These are phyloP conservation scores for Silene latifolia DNA, from an alignment of 148 eudicot genomes.

Conservation along the genomic window DNA sequence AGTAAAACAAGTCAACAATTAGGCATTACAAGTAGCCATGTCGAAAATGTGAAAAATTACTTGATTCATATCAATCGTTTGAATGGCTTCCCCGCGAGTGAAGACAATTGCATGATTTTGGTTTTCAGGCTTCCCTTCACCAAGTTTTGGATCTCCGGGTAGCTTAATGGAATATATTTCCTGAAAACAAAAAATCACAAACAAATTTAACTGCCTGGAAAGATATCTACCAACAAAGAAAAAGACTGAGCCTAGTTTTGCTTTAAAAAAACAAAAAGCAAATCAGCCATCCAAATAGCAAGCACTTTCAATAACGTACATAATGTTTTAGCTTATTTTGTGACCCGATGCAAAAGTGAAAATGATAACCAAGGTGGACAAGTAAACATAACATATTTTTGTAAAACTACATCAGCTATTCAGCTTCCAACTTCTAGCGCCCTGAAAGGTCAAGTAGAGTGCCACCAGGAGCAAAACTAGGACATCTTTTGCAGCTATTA, in stretches of 20 bases:
- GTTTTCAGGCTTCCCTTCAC: constrained; percentile 99
- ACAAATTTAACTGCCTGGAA: neutral
- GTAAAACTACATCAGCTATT: neutral
- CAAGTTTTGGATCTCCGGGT: constrained; percentile 97
- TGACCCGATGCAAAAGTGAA: neutral
- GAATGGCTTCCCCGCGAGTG: constrained; percentile 97
- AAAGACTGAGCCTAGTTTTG: neutral
- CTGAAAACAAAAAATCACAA: constrained; percentile 29
- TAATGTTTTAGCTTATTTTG: too few species aligned
- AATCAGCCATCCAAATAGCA: constrained; percentile 1
- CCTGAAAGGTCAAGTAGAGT: neutral
- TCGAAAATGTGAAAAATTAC: constrained; percentile 26
- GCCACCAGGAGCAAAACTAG: neutral
- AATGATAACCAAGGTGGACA: neutral
- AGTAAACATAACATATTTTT: neutral
- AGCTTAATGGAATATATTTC: constrained; percentile 90
- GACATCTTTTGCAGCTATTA: neutral
- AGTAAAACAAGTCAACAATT: neutral
- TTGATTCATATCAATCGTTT: constrained; percentile 99
- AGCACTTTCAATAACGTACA: too few species aligned
- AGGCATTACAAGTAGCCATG: neutral
- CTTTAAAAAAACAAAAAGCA: neutral
- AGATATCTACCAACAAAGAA: neutral
- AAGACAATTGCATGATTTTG: constrained; percentile 97
- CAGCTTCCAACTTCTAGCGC: neutral